A percentile compares a stretch with the other conserved stretches of the same genome.
Conservation (phyloP, 371 early-diverging fungal species). For the Parasitella parasitica region DNA sequence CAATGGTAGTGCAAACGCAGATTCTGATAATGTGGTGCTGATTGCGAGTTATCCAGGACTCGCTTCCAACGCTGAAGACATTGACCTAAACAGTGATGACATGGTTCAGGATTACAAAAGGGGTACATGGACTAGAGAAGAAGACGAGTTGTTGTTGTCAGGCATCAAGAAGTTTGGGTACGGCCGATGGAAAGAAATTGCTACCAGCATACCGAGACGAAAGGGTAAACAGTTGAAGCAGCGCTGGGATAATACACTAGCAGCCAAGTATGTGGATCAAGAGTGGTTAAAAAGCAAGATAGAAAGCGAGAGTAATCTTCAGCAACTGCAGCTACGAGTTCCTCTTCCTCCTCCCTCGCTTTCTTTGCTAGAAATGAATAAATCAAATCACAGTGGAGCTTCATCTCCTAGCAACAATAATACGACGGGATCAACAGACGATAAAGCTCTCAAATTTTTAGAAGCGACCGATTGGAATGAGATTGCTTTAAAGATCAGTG, state of each 20-base stretch:
- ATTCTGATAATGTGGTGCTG: constrained; percentile 21
- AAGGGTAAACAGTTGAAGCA: constrained; percentile 50
- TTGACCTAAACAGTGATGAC: constrained; percentile 32
- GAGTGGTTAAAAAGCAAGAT: constrained; percentile 41
- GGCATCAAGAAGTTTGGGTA: constrained; percentile 49
- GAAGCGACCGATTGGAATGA: constrained; percentile 38
- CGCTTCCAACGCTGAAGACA: constrained; percentile 11
- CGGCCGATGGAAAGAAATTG: constrained; percentile 50
- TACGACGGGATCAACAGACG: neutral
- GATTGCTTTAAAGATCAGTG: constrained; percentile 44
- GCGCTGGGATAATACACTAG: constrained; percentile 46
- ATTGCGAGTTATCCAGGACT: constrained; percentile 36
- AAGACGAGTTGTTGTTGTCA: constrained; percentile 40
- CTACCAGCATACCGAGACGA: constrained; percentile 36
- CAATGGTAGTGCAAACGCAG: neutral
- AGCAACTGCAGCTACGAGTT: neutral
- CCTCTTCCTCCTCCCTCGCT: neutral
- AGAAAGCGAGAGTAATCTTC: constrained; percentile 8
- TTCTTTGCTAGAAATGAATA: neutral
- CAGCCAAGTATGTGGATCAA: constrained; percentile 46
- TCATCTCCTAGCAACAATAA: neutral
- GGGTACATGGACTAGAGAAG: constrained; percentile 46
- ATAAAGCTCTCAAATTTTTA: constrained; percentile 24
- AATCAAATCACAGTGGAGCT: neutral
- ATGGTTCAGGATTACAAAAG: constrained; percentile 36